Evolutionary conservation across 1,284 basidiomycete species (phyloP).

Genomic region (Serendipita sp.): DNA sequence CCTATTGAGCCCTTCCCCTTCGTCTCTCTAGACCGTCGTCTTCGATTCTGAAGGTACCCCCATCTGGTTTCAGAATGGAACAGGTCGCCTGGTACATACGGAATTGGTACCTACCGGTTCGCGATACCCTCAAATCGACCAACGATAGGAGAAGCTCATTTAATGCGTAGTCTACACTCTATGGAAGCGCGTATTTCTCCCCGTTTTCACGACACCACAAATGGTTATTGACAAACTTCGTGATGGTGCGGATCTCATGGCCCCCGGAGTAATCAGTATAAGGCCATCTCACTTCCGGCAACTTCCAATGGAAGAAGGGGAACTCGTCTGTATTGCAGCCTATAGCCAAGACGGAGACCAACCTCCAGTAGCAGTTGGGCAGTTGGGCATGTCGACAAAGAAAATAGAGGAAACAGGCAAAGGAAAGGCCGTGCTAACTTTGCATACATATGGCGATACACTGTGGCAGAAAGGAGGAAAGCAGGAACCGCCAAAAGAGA

Average conservation of each 20-base stretch:
- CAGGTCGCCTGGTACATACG: constrained; percentile 22
- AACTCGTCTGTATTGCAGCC: constrained; percentile 45
- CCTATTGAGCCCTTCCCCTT: background rate
- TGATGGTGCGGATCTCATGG: constrained; percentile 66
- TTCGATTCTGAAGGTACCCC: constrained; percentile 59
- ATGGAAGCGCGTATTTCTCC: constrained; percentile 56
- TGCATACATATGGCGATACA: constrained; percentile 58
- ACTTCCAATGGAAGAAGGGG: constrained; percentile 23
- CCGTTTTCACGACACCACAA: constrained; percentile 48
- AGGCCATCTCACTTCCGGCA: constrained; percentile 15
- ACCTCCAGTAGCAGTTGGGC: constrained; percentile 54
- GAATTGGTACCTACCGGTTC: background rate
- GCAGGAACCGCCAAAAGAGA: constrained; percentile 34
- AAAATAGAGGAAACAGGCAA: constrained; percentile 36
- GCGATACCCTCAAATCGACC: background rate
- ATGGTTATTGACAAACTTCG: constrained; percentile 49
- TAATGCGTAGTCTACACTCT: constrained; percentile 47
- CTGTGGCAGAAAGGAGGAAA: constrained; percentile 42
- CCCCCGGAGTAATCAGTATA: constrained; percentile 45
- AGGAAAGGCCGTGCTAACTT: constrained; percentile 57
- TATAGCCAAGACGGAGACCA: constrained; percentile 28
- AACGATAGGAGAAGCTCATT: background rate
- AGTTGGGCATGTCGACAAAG: constrained; percentile 43
- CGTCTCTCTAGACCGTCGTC: constrained; percentile 37
- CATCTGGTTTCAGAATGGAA: constrained; percentile 68